Conservation (phyloP, 768 basidiomycete species). For the Rhodotorula sphaerocarpa region DNA sequence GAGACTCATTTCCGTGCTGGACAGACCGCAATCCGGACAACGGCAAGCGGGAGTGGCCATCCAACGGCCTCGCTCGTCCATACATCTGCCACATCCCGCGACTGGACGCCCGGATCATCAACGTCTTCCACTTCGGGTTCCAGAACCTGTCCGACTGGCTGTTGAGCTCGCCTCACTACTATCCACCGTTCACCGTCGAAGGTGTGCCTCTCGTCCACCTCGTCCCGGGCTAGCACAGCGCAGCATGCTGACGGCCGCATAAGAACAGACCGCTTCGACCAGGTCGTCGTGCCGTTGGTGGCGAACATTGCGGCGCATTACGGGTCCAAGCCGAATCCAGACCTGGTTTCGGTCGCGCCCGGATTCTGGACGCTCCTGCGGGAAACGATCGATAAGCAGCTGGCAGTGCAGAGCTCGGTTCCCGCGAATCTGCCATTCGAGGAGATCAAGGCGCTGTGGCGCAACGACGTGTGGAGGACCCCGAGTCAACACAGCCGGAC, state of each 20-base stretch:
- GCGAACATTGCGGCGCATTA: background rate
- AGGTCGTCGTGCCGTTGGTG: slow-evolving; percentile 25
- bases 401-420: no score
- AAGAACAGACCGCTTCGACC: slow-evolving; percentile 21
- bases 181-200: slow-evolving; percentile 22
- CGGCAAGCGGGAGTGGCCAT: slow-evolving; percentile 12
- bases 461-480: slow-evolving; percentile 4
- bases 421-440: no score
- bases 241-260: background rate
- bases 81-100: slow-evolving; percentile 18
- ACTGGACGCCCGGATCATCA: slow-evolving; percentile 22
- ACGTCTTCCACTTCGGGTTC: slow-evolving; percentile 34
- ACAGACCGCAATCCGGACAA: slow-evolving; percentile 5
- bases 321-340: slow-evolving; percentile 13
- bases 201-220: background rate
- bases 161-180: slow-evolving; percentile 13
- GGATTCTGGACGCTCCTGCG: slow-evolving; percentile 28
- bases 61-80: slow-evolving; percentile 5
- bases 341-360: slow-evolving; percentile 16
- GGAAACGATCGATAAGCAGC: slow-evolving; percentile 14
- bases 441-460: background rate
- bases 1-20: no score
- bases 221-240: no score
- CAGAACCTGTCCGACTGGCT: slow-evolving; percentile 6
- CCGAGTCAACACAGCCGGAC: background rate